These are phyloP conservation scores for Paraphoma chrysanthemicola DNA, from an alignment of 2,329 filamentous ascomycete genomes.

Conservation along the genomic window DNA sequence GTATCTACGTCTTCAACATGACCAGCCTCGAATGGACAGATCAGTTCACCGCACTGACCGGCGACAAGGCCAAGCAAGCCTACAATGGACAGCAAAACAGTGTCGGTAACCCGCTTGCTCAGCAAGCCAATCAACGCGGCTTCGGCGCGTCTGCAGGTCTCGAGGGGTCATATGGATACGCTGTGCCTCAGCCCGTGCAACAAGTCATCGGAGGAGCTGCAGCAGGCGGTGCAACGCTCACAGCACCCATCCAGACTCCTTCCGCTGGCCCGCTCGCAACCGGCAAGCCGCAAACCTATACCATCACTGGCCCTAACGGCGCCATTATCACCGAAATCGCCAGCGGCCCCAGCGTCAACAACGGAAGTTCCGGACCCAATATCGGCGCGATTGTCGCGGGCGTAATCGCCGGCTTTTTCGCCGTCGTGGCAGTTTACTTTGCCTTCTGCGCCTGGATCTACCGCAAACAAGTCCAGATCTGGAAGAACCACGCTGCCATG, in stretches of 20 bases:
- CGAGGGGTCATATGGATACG: slow-evolving; percentile 69
- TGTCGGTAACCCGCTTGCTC: slow-evolving; percentile 55
- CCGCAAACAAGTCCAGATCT: slow-evolving; percentile 72
- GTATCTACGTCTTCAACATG: slow-evolving; percentile 79
- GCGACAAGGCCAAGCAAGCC: slow-evolving; percentile 57
- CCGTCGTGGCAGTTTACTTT: slow-evolving; percentile 68
- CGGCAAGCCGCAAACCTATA: slow-evolving; percentile 73
- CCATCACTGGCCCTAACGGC: slow-evolving; percentile 57
- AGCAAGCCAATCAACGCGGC: slow-evolving; percentile 59
- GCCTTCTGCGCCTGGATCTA: slow-evolving; percentile 78
- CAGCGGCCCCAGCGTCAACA: slow-evolving; percentile 28
- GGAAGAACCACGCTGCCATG: slow-evolving; percentile 73
- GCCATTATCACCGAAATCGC: slow-evolving; percentile 49
- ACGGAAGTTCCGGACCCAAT: slow-evolving; percentile 49
- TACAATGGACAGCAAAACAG: slow-evolving; percentile 32
- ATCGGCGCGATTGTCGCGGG: slow-evolving; percentile 64
- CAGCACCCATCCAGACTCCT: slow-evolving; percentile 66
- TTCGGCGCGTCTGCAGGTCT: slow-evolving; percentile 63
- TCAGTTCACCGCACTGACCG: slow-evolving; percentile 70
- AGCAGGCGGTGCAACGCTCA: slow-evolving; percentile 73
- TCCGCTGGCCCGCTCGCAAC: slow-evolving; percentile 75
- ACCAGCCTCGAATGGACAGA: slow-evolving; percentile 73
- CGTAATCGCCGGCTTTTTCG: slow-evolving; percentile 70
- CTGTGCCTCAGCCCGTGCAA: slow-evolving; percentile 70
- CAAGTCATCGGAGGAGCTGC: slow-evolving; percentile 71